Conservation (phyloP, 345 rosid species). For the Gossypium anomalum region DNA sequence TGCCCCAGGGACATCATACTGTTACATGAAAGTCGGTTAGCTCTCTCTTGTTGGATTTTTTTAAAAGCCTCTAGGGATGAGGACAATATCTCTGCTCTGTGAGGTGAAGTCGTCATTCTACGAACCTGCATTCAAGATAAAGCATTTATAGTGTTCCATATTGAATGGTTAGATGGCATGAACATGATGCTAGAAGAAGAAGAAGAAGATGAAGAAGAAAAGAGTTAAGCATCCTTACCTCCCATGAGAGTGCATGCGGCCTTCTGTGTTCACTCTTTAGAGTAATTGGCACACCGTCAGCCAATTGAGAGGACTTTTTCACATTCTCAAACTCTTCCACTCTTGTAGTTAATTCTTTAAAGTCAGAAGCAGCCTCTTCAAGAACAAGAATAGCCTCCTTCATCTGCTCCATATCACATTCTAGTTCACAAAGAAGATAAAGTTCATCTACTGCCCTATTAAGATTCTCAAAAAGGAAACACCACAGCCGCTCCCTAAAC, state of each 20-base stretch:
- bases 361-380: conserved; percentile 70
- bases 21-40: conserved; percentile 25
- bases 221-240: conserved; percentile 41
- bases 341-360: conserved; percentile 51
- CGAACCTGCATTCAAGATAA: conserved; percentile 52
- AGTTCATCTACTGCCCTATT: conserved; percentile 81
- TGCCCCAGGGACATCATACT: conserved; percentile 24
- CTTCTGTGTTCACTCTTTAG: conserved; percentile 65
- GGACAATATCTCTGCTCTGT: conserved; percentile 67
- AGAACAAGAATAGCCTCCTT: conserved; percentile 78
- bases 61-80: conserved; percentile 72
- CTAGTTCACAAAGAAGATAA: conserved; percentile 72
- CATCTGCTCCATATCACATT: conserved; percentile 72
- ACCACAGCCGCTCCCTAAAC: conserved; percentile 75
- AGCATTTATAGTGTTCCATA: conserved; percentile 22
- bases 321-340: conserved; percentile 61
- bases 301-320: conserved; percentile 41
- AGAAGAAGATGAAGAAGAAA: neutral
- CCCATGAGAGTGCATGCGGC: conserved; percentile 88
- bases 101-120: conserved; percentile 70
- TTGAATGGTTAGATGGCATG: conserved; percentile 15
- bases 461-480: conserved; percentile 76
- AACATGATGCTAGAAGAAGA: neutral
- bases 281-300: conserved; percentile 39
- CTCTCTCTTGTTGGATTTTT: conserved; percentile 68